Percentiles rank a stretch among this genome's conserved stretches.
phyloP scores from a whole-genome alignment of 1,284 basidiomycete species.

The Moesziomyces parantarcticus region DNA sequence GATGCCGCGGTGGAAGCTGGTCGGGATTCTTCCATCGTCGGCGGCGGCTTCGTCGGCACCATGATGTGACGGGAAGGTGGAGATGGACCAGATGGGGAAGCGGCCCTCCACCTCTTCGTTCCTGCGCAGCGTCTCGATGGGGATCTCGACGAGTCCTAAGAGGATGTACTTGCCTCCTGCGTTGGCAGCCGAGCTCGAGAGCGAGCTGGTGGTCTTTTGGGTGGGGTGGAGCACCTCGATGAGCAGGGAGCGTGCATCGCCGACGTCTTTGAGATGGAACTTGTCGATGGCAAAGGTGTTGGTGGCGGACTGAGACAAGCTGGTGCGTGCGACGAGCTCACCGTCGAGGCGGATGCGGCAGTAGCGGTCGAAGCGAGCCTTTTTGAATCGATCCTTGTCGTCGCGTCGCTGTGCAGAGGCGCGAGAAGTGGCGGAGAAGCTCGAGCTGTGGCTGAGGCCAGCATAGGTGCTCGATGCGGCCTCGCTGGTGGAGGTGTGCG shows the following conservation, averaged over 20 bases:
- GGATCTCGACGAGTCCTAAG: conserved; percentile 56
- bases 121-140: conserved; percentile 55
- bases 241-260: conserved; percentile 35
- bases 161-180: conserved; percentile 35
- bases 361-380: conserved; percentile 47
- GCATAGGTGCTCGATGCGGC: conserved; percentile 8
- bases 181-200: conserved; percentile 18
- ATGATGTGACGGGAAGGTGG: conserved; percentile 12
- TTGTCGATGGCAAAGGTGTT: conserved; percentile 45
- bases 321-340: conserved; percentile 52
- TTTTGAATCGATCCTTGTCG: conserved; percentile 36
- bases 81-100: conserved; percentile 58
- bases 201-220: conserved; percentile 23
- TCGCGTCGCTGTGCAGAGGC: conserved; percentile 19
- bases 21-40: conserved; percentile 26
- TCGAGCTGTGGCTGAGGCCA: conserved; percentile 2
- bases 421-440: conserved; percentile 7
- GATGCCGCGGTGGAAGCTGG: conserved; percentile 38
- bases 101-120: conserved; percentile 61
- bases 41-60: conserved; percentile 9
- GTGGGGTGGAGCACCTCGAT: conserved; percentile 54
- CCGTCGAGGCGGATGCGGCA: conserved; percentile 53
- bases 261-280: conserved; percentile 49
- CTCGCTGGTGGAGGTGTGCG: conserved; percentile 6
- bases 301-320: conserved; percentile 16